Conservation (phyloP, 2,329 filamentous ascomycete genomes). For the Diaporthe helianthi region DNA sequence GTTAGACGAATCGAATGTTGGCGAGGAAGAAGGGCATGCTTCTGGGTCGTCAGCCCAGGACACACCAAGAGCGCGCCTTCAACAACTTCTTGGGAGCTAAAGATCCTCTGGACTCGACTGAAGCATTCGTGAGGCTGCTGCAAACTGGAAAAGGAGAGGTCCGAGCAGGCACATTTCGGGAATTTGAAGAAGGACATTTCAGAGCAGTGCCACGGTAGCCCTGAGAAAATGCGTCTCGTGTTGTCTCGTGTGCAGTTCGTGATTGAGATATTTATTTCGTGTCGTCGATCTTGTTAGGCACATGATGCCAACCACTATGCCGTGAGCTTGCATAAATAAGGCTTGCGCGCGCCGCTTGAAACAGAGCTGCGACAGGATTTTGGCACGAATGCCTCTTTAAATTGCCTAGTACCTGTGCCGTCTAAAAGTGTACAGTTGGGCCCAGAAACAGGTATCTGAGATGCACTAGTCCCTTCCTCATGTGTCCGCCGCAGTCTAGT, state of each 20-base stretch:
- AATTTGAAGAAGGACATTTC: slow-evolving; percentile 36
- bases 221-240: no score
- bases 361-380: neutral
- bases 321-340: neutral
- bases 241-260: neutral
- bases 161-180: slow-evolving; percentile 34
- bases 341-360: no score
- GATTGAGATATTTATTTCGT: slow-evolving; percentile 24
- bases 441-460: slow-evolving; percentile 11
- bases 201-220: slow-evolving; percentile 33
- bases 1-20: slow-evolving; percentile 22
- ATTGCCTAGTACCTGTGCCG: slow-evolving; percentile 27
- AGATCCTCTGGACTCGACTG: slow-evolving; percentile 33
- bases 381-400: slow-evolving; percentile 11
- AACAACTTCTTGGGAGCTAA: slow-evolving; percentile 36
- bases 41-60: slow-evolving; percentile 36
- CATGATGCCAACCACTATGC: neutral
- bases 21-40: slow-evolving; percentile 30
- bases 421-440: slow-evolving; percentile 33
- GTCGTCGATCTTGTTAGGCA: neutral
- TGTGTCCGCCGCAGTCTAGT: slow-evolving; percentile 43
- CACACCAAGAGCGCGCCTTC: slow-evolving; percentile 36
- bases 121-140: slow-evolving; percentile 34
- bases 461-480: slow-evolving; percentile 1
- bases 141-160: slow-evolving; percentile 32